Conservation (phyloP, 2,329 filamentous ascomycete species). For the Paecilomyces sp. region DNA sequence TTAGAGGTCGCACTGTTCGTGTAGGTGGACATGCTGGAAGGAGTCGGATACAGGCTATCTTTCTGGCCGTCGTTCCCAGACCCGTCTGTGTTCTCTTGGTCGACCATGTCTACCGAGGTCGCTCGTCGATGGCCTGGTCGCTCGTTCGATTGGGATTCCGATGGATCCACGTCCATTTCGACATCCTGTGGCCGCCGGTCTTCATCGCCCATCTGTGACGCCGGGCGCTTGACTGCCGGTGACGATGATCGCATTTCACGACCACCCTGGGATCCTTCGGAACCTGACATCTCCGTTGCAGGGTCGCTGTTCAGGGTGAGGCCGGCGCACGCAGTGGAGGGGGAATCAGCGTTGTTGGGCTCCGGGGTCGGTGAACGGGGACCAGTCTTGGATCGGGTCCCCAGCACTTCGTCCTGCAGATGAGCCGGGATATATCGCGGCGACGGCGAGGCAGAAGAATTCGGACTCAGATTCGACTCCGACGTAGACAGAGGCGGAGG, state of each 20-base stretch:
- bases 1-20: conserved; percentile 21
- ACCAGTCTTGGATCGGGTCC: conserved; percentile 22
- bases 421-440: conserved; percentile 49
- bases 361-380: conserved; percentile 30
- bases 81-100: conserved; percentile 17
- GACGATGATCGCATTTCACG: conserved; percentile 23
- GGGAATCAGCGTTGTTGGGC: conserved; percentile 30
- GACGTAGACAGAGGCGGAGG: conserved; percentile 15
- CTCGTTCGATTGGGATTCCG: conserved; percentile 11
- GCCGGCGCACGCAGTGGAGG: conserved; percentile 47
- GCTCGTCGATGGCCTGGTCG: conserved; percentile 21
- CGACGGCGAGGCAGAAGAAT: conserved; percentile 23
- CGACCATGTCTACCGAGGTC: conserved; percentile 39
- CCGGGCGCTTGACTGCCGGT: conserved; percentile 28
- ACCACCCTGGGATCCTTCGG: conserved; percentile 19
- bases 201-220: conserved; percentile 22
- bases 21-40: conserved; percentile 32
- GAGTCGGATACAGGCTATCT: conserved; percentile 29
- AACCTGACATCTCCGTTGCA: conserved; percentile 36
- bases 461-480: conserved; percentile 16
- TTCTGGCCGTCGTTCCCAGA: conserved; percentile 5
- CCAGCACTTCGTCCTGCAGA: conserved; percentile 46
- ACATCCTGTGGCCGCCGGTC: conserved; percentile 15
- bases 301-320: conserved; percentile 42
- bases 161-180: conserved; percentile 14